Evolutionary conservation across 2,329 filamentous ascomycete species (phyloP).

Genomic region (Talaromyces atroroseus): DNA sequence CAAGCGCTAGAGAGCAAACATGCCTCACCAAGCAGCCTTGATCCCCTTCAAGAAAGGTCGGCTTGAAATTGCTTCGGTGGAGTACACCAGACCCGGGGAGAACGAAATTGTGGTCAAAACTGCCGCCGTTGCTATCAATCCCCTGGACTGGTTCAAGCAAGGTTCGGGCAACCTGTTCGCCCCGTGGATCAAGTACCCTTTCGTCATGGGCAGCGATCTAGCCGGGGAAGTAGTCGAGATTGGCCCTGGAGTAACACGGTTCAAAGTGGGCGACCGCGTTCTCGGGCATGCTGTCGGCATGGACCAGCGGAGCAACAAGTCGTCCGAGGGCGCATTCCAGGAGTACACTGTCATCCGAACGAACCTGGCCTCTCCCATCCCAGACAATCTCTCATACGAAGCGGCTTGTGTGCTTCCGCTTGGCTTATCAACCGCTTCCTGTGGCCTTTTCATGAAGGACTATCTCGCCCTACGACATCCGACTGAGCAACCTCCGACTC

Average conservation of each 20-base stretch:
- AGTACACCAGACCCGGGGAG: constrained; percentile 1
- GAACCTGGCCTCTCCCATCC: constrained; percentile 18
- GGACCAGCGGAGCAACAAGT: constrained; percentile 11
- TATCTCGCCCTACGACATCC: constrained; percentile 16
- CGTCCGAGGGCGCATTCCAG: constrained; percentile 23
- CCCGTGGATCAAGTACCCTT: constrained; percentile 15
- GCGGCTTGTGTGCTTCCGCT: constrained; percentile 24
- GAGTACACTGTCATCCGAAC: constrained; percentile 18
- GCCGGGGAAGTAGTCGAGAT: constrained; percentile 3
- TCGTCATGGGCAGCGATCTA: constrained; percentile 5
- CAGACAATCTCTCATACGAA: constrained; percentile 20
- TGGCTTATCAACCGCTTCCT: constrained; percentile 21
- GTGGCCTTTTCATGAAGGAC: constrained; percentile 22
- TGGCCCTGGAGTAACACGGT: background rate
- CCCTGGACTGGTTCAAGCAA: constrained; percentile 31
- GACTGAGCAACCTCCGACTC: background rate
- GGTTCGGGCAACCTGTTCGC: constrained; percentile 14
- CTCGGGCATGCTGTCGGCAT: constrained; percentile 10
- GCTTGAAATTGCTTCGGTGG: constrained; percentile 3
- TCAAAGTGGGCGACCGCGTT: constrained; percentile 2
- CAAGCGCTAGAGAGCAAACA: background rate
- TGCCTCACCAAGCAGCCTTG: constrained; percentile 13
- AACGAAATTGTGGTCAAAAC: constrained; percentile 19
- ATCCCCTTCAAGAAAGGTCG: constrained; percentile 3
- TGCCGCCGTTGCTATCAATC: constrained; percentile 21